phyloP scores from a whole-genome alignment of 1,284 basidiomycete genomes.

The Puccinia novopanici region DNA sequence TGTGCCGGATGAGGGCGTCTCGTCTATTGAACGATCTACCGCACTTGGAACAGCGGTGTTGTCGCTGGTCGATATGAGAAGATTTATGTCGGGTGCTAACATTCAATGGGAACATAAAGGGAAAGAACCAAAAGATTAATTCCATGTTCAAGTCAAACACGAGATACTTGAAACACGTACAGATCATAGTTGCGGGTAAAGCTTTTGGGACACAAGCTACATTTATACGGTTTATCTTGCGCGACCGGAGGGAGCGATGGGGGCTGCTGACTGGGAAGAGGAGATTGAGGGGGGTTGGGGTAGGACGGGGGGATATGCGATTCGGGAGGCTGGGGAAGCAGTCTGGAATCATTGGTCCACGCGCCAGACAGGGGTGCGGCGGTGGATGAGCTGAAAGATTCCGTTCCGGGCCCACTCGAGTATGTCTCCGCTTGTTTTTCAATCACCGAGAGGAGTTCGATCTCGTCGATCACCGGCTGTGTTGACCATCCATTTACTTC shows the following conservation, averaged over 20 bases:
- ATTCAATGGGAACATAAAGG: background rate
- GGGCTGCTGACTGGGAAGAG: background rate
- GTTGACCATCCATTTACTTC: constrained; percentile 2
- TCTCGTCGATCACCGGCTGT: constrained; percentile 5
- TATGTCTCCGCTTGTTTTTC: constrained; percentile 44
- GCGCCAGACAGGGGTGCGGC: background rate
- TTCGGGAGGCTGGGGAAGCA: background rate
- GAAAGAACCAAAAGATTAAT: background rate
- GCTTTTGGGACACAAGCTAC: constrained; percentile 40
- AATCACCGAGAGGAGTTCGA: constrained; percentile 24
- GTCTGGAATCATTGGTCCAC: background rate
- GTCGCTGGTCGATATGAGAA: constrained; percentile 35
- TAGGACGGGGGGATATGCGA: background rate
- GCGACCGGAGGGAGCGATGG: background rate
- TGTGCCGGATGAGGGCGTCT: constrained; percentile 42
- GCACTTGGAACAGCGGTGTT: constrained; percentile 27
- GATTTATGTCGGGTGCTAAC: constrained; percentile 42
- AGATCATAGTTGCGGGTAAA: constrained; percentile 48
- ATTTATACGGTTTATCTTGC: constrained; percentile 37
- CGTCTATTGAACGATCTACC: constrained; percentile 45
- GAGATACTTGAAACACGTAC: constrained; percentile 1
- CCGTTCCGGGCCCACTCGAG: background rate
- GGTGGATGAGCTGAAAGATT: background rate
- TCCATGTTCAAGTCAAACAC: background rate
- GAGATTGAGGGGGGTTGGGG: background rate